These are phyloP conservation scores for Paecilomyces dactylethromorphus DNA, from an alignment of 2,329 filamentous ascomycete genomes.

Conservation along the genomic window DNA sequence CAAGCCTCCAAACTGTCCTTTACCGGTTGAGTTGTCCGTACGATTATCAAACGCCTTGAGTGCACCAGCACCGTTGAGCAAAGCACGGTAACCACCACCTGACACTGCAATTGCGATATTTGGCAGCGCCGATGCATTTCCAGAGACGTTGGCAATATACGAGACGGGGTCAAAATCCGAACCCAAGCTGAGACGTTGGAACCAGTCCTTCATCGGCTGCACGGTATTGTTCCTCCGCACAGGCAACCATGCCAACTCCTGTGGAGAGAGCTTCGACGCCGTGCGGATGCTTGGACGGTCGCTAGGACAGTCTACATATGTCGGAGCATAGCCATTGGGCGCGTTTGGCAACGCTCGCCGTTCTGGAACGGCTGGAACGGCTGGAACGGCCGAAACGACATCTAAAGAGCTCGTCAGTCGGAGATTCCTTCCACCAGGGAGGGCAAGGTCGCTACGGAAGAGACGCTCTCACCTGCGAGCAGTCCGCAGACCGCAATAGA, in stretches of 20 bases:
- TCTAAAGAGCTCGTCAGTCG: no score
- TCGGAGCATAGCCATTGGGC: constrained; percentile 66
- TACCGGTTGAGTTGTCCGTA: constrained; percentile 53
- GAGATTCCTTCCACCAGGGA: no score
- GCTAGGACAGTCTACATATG: constrained; percentile 60
- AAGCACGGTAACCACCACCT: constrained; percentile 79
- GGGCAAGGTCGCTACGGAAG: no score
- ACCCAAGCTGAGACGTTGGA: constrained; percentile 62
- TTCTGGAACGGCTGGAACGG: no score
- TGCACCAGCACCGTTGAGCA: constrained; percentile 75
- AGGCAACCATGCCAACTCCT: constrained; percentile 69
- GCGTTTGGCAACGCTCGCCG: constrained; percentile 47
- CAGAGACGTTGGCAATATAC: constrained; percentile 58
- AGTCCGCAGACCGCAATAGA: no score
- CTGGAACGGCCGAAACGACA: no score
- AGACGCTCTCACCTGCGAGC: no score
- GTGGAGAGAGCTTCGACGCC: constrained; percentile 56
- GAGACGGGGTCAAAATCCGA: constrained; percentile 60
- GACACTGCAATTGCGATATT: constrained; percentile 73
- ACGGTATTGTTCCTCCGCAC: constrained; percentile 66
- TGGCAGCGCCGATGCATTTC: constrained; percentile 52
- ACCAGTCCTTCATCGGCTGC: constrained; percentile 66
- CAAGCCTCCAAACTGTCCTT: constrained; percentile 70
- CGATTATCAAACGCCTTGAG: constrained; percentile 72
- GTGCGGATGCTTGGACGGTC: constrained; percentile 61